phyloP scores from a whole-genome alignment of 306 rosid species.

The Arachis hypogaea region DNA sequence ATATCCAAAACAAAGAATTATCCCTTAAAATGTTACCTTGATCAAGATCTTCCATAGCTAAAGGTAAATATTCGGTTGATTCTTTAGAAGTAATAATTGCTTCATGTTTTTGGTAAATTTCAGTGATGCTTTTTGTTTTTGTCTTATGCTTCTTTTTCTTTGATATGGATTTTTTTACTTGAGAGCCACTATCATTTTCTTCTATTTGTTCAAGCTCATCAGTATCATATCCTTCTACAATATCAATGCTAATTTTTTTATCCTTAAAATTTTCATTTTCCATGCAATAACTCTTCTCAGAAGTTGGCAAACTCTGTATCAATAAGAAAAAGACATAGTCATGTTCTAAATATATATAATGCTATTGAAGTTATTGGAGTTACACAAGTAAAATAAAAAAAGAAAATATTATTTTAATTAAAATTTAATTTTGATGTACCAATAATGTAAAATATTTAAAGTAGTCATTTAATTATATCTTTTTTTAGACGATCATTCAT shows the following conservation, averaged over 20 bases:
- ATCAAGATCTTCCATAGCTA: slow-evolving; percentile 53
- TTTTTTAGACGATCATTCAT: no score
- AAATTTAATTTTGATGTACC: no score
- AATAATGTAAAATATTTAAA: no score
- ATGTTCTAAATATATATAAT: no score
- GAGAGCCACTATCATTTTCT: slow-evolving; percentile 48
- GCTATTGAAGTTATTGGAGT: no score
- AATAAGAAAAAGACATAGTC: background rate
- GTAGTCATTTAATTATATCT: no score
- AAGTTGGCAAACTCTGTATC: background rate
- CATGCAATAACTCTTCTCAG: background rate
- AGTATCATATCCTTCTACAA: slow-evolving; percentile 45
- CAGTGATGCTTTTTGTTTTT: slow-evolving; percentile 55
- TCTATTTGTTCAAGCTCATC: slow-evolving; percentile 50
- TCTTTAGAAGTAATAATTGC: slow-evolving; percentile 44
- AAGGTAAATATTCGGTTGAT: slow-evolving; percentile 47
- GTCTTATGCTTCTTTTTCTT: slow-evolving; percentile 41
- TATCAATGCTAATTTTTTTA: no score
- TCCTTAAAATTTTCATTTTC: background rate
- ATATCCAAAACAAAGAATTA: slow-evolving; percentile 78
- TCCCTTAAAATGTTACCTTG: slow-evolving; percentile 44
- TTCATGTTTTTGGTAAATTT: slow-evolving; percentile 64
- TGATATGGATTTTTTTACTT: slow-evolving; percentile 46
- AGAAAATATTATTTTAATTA: no score
- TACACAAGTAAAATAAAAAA: no score